Evolutionary conservation across 768 basidiomycete genomes (phyloP).

Genomic region (Plicaturopsis crispa): DNA sequence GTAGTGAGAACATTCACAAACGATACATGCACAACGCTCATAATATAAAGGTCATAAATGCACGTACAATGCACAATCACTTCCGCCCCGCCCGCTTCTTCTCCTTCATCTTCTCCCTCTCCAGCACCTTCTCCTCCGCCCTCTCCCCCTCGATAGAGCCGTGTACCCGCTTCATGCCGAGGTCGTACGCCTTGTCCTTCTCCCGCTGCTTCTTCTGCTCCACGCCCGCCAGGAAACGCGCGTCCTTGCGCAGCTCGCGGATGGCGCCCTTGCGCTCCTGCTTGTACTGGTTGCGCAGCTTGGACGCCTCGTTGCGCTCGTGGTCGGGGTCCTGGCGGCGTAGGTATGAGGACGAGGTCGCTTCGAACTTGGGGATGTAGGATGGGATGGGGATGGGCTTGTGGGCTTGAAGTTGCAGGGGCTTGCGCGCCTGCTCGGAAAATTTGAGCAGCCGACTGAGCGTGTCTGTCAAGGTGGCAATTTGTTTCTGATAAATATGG

Average conservation of each 20-base stretch:
- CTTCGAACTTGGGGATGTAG: constrained; percentile 91
- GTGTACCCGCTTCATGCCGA: constrained; percentile 78
- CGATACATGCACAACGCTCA: neutral
- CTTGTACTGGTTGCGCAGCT: constrained; percentile 84
- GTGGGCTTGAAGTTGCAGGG: constrained; percentile 84
- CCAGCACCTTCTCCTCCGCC: constrained; percentile 91
- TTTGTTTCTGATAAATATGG: constrained; percentile 35
- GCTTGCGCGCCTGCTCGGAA: constrained; percentile 60
- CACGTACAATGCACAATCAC: constrained; percentile 26
- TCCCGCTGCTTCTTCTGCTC: constrained; percentile 77
- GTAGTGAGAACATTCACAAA: too few relatives aligned
- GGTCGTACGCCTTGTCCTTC: constrained; percentile 77
- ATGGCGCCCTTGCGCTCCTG: constrained; percentile 97
- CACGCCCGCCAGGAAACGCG: constrained; percentile 84
- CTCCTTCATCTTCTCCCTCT: constrained; percentile 71
- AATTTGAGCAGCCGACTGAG: constrained; percentile 66
- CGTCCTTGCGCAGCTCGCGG: constrained; percentile 91
- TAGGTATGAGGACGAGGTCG: constrained; percentile 62
- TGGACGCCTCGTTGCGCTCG: constrained; percentile 80
- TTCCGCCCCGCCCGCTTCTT: constrained; percentile 75
- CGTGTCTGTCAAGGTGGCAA: constrained; percentile 38
- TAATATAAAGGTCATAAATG: neutral
- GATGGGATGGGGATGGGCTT: constrained; percentile 94
- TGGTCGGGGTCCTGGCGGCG: constrained; percentile 86
- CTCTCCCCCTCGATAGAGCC: constrained; percentile 78